Conservation (phyloP, 768 basidiomycete genomes). For the Mycena latifolia region DNA sequence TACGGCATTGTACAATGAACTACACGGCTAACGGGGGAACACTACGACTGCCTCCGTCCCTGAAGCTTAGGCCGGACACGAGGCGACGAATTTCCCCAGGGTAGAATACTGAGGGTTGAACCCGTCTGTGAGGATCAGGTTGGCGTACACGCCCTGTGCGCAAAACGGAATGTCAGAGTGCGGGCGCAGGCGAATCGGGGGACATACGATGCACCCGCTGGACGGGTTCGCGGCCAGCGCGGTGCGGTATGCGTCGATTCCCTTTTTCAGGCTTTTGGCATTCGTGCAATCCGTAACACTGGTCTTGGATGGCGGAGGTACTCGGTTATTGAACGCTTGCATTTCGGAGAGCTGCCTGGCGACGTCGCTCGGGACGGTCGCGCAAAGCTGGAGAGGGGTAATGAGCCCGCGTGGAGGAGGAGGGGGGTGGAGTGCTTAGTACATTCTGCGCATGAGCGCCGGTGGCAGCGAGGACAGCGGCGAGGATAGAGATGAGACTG, state of each 20-base stretch:
- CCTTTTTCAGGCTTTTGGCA: slow-evolving; percentile 9
- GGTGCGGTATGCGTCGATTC: slow-evolving; percentile 20
- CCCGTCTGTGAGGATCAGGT: not conserved
- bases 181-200: too few species aligned
- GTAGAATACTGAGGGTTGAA: not conserved
- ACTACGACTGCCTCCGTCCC: too few species aligned
- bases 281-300: slow-evolving; percentile 1
- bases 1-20: too few species aligned
- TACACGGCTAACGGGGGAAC: too few species aligned
- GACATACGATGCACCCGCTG: slow-evolving; percentile 6
- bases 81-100: slow-evolving; percentile 1
- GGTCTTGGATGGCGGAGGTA: slow-evolving; percentile 9
- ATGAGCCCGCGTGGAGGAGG: not conserved
- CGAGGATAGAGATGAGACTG: not conserved
- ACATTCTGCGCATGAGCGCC: slow-evolving; percentile 9
- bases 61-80: too few species aligned
- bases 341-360: slow-evolving; percentile 13
- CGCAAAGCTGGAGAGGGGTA: not conserved
- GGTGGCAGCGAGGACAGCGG: slow-evolving; percentile 8
- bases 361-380: not conserved
- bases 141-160: not conserved
- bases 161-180: too few species aligned
- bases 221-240: slow-evolving; percentile 2
- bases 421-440: not conserved
- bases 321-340: slow-evolving; percentile 20